Conservation (phyloP, 163 green algal species). For the Chlamydomonas reinhardtii region DNA sequence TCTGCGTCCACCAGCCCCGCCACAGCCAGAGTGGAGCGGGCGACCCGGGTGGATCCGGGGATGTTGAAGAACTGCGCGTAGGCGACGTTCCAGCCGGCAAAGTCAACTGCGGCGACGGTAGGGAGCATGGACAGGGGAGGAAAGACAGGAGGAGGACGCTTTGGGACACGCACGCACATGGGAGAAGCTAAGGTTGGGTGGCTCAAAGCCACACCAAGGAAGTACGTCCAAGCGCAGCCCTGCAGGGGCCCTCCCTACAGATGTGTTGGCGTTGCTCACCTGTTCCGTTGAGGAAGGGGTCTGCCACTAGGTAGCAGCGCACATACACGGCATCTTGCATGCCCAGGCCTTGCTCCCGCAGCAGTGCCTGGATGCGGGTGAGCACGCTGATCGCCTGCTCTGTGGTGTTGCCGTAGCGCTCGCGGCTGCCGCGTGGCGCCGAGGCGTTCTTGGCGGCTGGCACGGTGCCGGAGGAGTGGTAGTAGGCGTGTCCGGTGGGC, state of each 20-base stretch:
- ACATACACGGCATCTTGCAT: not conserved
- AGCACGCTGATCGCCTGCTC: constrained; percentile 1
- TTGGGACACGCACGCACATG: too few relatives aligned
- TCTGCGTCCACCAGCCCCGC: not conserved
- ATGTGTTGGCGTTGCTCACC: too few relatives aligned
- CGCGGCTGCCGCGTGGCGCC: not conserved
- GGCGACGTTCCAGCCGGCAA: not conserved
- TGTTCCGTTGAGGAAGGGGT: not conserved
- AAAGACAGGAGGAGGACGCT: too few relatives aligned
- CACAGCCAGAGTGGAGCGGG: not conserved
- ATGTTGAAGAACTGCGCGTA: not conserved
- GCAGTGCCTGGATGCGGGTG: not conserved
- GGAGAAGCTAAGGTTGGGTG: too few relatives aligned
- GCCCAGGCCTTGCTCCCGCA: not conserved
- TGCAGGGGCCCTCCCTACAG: too few relatives aligned
- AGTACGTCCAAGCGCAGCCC: too few relatives aligned
- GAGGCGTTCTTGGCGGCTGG: not conserved
- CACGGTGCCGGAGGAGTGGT: not conserved
- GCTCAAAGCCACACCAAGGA: too few relatives aligned
- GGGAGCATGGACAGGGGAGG: too few relatives aligned
- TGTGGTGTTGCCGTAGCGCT: not conserved
- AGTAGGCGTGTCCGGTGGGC: not conserved
- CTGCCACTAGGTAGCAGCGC: not conserved
- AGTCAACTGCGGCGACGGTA: not conserved
- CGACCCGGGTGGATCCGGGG: not conserved